Conservation (phyloP, 148 eudicot genomes). For the Camellia japonica region DNA sequence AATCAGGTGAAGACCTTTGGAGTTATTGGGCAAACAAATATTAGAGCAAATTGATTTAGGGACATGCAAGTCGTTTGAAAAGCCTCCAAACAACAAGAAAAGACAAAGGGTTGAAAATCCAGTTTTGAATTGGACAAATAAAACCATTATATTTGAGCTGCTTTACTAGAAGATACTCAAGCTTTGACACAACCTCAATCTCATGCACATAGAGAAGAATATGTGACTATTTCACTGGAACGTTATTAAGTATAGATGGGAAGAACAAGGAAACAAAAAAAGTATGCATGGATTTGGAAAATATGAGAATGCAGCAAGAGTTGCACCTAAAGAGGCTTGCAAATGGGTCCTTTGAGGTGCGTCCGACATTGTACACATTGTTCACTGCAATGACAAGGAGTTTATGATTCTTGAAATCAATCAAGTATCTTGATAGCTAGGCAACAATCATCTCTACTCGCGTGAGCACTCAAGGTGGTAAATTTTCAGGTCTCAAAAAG, state of each 20-base stretch:
- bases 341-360: background rate
- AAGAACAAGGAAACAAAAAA: background rate
- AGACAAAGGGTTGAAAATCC: background rate
- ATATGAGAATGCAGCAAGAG: background rate
- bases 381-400: background rate
- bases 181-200: too few relatives aligned
- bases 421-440: background rate
- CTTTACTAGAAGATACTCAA: too few relatives aligned
- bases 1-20: background rate
- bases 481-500: background rate
- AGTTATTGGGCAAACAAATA: background rate
- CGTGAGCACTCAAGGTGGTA: background rate
- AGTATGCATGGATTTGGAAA: background rate
- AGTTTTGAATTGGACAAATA: background rate
- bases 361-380: background rate
- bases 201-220: background rate
- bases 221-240: background rate
- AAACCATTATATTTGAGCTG: background rate
- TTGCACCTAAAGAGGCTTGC: background rate
- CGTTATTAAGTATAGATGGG: background rate
- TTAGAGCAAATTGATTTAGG: background rate
- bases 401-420: background rate
- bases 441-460: background rate
- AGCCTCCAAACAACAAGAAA: background rate
- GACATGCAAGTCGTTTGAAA: background rate